Percentiles rank a stretch among this genome's conserved stretches.
phyloP scores from a whole-genome alignment of 306 rosid genomes.

The Canavalia gladiata region DNA sequence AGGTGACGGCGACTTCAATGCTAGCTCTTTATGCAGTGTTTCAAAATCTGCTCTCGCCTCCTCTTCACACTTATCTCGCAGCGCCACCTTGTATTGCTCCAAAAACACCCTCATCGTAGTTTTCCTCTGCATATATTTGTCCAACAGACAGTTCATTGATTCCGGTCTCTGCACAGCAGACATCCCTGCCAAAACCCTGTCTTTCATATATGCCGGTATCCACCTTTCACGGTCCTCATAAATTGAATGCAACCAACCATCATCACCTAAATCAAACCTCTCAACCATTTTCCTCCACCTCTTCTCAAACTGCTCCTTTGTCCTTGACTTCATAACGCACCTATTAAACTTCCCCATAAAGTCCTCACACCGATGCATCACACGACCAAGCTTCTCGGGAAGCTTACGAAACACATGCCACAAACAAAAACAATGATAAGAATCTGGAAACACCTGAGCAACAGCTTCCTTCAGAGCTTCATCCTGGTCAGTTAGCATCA shows the following conservation, averaged over 20 bases:
- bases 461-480: constrained; percentile 61
- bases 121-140: constrained; percentile 79
- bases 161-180: constrained; percentile 72
- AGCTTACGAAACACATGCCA: constrained; percentile 80
- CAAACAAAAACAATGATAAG: constrained; percentile 69
- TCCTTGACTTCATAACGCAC: constrained; percentile 71
- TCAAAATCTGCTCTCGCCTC: constrained; percentile 84
- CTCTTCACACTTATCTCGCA: constrained; percentile 78
- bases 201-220: constrained; percentile 69
- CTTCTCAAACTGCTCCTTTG: constrained; percentile 75
- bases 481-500: constrained; percentile 71
- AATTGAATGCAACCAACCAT: constrained; percentile 60
- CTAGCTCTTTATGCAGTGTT: constrained; percentile 68
- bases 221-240: constrained; percentile 69
- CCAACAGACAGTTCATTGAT: constrained; percentile 66
- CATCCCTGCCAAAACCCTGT: constrained; percentile 71
- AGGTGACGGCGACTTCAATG: constrained; percentile 79
- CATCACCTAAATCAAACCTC: constrained; percentile 64
- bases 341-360: constrained; percentile 70
- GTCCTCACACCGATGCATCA: constrained; percentile 57
- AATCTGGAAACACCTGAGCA: constrained; percentile 60
- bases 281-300: constrained; percentile 73
- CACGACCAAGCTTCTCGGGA: constrained; percentile 69
- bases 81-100: constrained; percentile 66
- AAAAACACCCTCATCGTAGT: constrained; percentile 72